phyloP scores from a whole-genome alignment of 306 rosid species.

The Ormosia emarginata region DNA sequence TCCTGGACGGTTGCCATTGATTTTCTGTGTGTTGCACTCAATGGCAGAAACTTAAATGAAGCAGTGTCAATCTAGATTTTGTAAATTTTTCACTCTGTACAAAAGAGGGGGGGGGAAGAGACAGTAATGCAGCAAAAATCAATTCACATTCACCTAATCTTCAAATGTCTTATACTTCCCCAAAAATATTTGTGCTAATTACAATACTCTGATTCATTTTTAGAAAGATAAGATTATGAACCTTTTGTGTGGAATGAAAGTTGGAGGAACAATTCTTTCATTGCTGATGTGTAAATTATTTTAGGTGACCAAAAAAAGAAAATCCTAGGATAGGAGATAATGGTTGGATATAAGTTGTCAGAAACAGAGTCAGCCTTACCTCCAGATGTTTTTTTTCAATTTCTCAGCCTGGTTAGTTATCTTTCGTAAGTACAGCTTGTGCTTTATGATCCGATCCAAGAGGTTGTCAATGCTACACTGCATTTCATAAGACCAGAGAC shows the following conservation, averaged over 20 bases:
- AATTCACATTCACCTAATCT: too few relatives aligned
- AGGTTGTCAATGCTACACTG: slow-evolving; percentile 97
- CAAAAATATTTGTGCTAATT: background rate
- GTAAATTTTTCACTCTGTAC: background rate
- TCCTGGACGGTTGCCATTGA: slow-evolving; percentile 38
- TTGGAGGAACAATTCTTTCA: background rate
- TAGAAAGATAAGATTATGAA: too few relatives aligned
- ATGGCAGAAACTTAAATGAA: slow-evolving; percentile 15
- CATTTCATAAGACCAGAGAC: slow-evolving; percentile 18
- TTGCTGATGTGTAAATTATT: background rate
- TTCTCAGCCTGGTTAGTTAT: slow-evolving; percentile 70
- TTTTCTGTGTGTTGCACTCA: slow-evolving; percentile 25
- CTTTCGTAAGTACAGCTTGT: slow-evolving; percentile 71
- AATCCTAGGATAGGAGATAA: background rate
- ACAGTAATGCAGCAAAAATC: too few relatives aligned
- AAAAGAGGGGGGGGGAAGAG: too few relatives aligned
- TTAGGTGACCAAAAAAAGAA: background rate
- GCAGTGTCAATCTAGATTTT: background rate
- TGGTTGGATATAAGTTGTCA: background rate
- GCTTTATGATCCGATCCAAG: slow-evolving; percentile 72
- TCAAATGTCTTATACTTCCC: background rate
- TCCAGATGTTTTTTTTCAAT: slow-evolving; percentile 37
- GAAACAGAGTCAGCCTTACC: slow-evolving; percentile 36
- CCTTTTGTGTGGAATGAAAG: background rate
- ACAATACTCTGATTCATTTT: too few relatives aligned